Evolutionary conservation across 108 stramenopile genomes (phyloP).

Genomic region (Cyclotella baltica): DNA sequence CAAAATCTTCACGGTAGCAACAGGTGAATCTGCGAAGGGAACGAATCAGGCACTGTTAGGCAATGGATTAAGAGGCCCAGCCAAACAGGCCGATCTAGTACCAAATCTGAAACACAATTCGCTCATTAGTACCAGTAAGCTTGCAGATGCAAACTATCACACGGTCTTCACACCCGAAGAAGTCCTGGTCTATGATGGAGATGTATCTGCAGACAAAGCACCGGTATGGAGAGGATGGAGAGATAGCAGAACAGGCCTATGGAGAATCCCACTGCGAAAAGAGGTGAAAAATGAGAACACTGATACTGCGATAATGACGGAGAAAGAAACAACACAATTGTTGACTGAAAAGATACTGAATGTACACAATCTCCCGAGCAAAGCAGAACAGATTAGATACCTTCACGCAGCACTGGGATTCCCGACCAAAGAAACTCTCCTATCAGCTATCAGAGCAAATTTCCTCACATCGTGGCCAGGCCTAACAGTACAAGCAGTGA

Average conservation of each 20-base stretch:
- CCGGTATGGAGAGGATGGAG: too few species aligned
- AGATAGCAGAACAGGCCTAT: neutral
- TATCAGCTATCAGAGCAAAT: neutral
- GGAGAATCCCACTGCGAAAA: neutral
- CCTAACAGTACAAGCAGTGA: neutral
- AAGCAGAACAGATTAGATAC: neutral
- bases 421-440: neutral
- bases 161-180: too few species aligned
- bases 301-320: neutral
- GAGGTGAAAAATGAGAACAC: neutral
- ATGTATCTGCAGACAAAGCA: neutral
- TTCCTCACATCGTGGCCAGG: neutral
- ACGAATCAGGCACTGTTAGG: too few species aligned
- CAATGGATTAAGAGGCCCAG: too few species aligned
- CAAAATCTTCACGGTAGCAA: constrained; percentile 2
- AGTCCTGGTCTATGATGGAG: neutral
- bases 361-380: neutral
- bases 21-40: too few species aligned
- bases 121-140: too few species aligned
- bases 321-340: neutral
- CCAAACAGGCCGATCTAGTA: too few species aligned
- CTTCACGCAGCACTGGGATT: neutral
- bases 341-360: neutral
- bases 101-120: too few species aligned
- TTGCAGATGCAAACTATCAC: too few species aligned